phyloP scores from a whole-genome alignment of 2,329 filamentous ascomycete species.

The Aspergillus flavus region DNA sequence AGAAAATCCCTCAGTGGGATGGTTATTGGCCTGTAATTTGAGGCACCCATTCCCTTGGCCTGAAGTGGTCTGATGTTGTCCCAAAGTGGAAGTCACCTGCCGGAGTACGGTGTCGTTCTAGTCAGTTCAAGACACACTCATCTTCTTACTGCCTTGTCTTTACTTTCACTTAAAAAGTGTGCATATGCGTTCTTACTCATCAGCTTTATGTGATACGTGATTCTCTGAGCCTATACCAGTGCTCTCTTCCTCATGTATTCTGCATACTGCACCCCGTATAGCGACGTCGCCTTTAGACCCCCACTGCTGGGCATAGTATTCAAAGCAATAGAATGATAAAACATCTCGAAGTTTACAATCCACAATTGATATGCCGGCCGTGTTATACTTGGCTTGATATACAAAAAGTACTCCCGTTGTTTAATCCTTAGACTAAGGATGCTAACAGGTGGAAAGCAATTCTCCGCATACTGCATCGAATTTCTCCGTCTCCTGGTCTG shows the following conservation, averaged over 20 bases:
- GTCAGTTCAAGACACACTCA: not conserved
- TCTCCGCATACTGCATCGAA: constrained; percentile 19
- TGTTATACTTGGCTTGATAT: not conserved
- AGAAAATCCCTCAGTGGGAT: not conserved
- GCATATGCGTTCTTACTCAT: not conserved
- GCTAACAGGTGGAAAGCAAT: constrained; percentile 25
- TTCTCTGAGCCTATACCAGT: not conserved
- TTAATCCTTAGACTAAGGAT: not conserved
- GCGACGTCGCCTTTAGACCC: not conserved
- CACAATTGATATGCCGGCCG: not conserved
- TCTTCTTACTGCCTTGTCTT: not conserved
- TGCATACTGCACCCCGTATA: not conserved
- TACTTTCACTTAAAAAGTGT: not conserved
- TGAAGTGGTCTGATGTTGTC: not conserved
- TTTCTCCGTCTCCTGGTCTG: constrained; percentile 25
- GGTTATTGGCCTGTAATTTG: not conserved
- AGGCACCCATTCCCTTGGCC: not conserved
- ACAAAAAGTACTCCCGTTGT: not conserved
- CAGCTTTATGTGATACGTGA: not conserved
- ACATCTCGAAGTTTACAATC: not conserved
- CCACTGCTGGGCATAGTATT: not conserved
- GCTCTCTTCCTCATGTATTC: not conserved
- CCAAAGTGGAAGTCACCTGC: not conserved
- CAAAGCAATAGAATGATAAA: not conserved
- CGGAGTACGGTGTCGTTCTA: too few relatives aligned